Evolutionary conservation across 2,329 filamentous ascomycete species (phyloP).

Genomic region (Penicillium olsonii): DNA sequence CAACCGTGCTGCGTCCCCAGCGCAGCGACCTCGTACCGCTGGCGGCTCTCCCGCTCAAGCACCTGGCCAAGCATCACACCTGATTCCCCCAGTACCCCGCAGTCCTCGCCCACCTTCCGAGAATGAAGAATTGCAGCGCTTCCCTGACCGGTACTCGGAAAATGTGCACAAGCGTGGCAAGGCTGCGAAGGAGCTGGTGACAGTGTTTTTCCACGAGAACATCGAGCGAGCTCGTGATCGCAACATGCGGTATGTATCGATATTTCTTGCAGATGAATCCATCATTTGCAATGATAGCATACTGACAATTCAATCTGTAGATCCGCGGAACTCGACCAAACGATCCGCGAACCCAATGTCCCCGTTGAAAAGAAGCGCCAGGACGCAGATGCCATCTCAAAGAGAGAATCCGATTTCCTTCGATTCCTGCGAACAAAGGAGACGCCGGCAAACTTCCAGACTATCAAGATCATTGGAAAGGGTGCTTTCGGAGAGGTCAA

Average conservation of each 20-base stretch:
- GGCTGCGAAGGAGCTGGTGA: conserved; percentile 65
- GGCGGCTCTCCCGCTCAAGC: conserved; percentile 58
- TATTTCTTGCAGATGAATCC: neutral
- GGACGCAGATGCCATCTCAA: conserved; percentile 80
- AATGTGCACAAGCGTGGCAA: conserved; percentile 75
- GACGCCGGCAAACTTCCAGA: conserved; percentile 90
- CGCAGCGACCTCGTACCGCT: conserved; percentile 79
- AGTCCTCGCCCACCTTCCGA: conserved; percentile 57
- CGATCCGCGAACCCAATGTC: conserved; percentile 75
- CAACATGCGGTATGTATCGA: conserved; percentile 74
- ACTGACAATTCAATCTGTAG: conserved; percentile 49
- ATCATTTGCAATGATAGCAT: neutral
- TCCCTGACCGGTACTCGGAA: conserved; percentile 84
- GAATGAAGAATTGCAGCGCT: conserved; percentile 72
- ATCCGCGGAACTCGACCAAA: conserved; percentile 87
- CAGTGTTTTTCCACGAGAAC: conserved; percentile 94
- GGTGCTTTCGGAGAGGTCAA: conserved; percentile 98
- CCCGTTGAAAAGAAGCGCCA: conserved; percentile 76
- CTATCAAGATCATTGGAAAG: conserved; percentile 97
- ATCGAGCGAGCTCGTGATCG: conserved; percentile 93
- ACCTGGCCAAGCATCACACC: conserved; percentile 65
- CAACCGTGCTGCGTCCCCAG: conserved; percentile 65
- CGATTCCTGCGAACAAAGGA: conserved; percentile 93
- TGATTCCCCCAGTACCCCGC: conserved; percentile 67
- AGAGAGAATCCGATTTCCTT: conserved; percentile 88